Evolutionary conservation across 495 filamentous ascomycete genomes (phyloP).

Genomic region (Penicillium parvum): DNA sequence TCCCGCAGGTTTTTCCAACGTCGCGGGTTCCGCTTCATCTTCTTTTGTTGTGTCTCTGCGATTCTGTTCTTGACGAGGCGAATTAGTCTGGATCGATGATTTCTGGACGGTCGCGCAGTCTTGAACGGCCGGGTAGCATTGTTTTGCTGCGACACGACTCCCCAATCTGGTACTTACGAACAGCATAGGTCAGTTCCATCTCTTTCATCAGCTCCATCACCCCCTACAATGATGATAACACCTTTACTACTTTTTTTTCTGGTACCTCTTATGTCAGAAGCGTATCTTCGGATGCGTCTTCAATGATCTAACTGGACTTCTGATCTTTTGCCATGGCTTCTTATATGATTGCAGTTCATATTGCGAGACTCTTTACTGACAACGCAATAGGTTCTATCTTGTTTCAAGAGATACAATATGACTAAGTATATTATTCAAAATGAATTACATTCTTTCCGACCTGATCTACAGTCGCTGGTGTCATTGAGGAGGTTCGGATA

Average conservation of each 20-base stretch:
- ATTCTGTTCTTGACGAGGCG: background rate
- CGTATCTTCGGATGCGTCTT: conserved; percentile 38
- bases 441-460: no score
- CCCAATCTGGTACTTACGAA: background rate
- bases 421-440: no score
- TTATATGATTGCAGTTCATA: conserved; percentile 1
- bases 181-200: conserved; percentile 31
- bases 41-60: conserved; percentile 5
- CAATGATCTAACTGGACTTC: conserved; percentile 63
- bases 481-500: background rate
- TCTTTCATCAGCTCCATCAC: background rate
- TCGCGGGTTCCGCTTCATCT: conserved; percentile 5
- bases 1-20: conserved; percentile 5
- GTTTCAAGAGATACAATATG: background rate
- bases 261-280: conserved; percentile 63
- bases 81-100: conserved; percentile 5
- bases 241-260: conserved; percentile 49
- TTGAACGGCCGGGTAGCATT: background rate
- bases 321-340: conserved; percentile 34
- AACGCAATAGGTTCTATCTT: conserved; percentile 5
- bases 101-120: background rate
- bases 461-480: no score
- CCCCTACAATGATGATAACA: conserved; percentile 43
- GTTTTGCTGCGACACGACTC: background rate
- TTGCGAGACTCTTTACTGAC: conserved; percentile 23